phyloP scores from a whole-genome alignment of 176 grass and related monocot species.

The Elaeis guineensis region DNA sequence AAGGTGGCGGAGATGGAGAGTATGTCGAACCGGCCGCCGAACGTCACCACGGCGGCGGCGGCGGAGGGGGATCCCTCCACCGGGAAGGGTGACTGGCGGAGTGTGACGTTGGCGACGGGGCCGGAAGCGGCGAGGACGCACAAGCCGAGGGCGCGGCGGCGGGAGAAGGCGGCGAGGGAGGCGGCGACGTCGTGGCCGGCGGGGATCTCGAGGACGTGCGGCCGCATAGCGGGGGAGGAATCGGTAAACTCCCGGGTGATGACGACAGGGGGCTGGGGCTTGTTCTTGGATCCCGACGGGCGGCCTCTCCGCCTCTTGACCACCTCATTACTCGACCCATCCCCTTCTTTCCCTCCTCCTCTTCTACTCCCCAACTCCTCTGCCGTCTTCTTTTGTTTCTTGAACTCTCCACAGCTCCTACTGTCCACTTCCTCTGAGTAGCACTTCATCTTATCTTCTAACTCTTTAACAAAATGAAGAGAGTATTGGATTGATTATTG shows the following conservation, averaged over 20 bases:
- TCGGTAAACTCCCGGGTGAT: conserved; percentile 62
- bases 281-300: conserved; percentile 88
- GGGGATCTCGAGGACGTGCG: conserved; percentile 85
- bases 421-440: conserved; percentile 73
- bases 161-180: conserved; percentile 48
- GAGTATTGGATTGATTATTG: too few relatives aligned
- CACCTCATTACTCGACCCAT: conserved; percentile 68
- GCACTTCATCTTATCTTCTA: conserved; percentile 39
- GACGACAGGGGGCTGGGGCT: conserved; percentile 75
- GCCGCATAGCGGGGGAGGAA: conserved; percentile 59
- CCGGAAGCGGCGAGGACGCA: conserved; percentile 71
- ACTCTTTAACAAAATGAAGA: not conserved
- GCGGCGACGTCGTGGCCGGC: conserved; percentile 58
- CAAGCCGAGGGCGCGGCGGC: conserved; percentile 47
- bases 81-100: conserved; percentile 33
- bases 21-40: conserved; percentile 73
- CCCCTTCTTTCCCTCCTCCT: conserved; percentile 7
- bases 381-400: conserved; percentile 21
- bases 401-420: conserved; percentile 35
- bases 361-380: not conserved
- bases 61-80: not conserved
- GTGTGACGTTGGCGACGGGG: conserved; percentile 57
- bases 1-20: conserved; percentile 83
- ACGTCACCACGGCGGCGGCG: conserved; percentile 21
- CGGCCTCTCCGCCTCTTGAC: conserved; percentile 57